Base-by-base conservation (phyloP, 192 early-diverging fungal species). In the Coemansia sp. region DNA sequence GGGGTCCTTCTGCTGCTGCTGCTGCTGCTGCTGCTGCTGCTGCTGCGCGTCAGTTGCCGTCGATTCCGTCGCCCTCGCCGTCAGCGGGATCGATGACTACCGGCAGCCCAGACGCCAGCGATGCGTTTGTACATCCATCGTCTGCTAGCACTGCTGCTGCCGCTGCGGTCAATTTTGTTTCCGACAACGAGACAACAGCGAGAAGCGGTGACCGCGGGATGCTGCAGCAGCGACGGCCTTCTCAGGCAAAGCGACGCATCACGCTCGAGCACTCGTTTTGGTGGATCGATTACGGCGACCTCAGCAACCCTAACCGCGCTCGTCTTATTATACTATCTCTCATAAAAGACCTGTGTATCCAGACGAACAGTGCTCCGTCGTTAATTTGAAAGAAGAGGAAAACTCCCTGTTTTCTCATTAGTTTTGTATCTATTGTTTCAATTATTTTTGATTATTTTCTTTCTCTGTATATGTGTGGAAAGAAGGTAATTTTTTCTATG, bases 281-380 rank as follows among this genome's bases (percentile, higher is more conserved):
- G 71, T 83, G 80, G 80, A 83, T 83, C 19, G 75, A 83, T 21
- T 83, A 83, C 21, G 75, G 72, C 45, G 80, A 83, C 50, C 39
- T 83, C 50, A 66, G 65, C 38, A 74, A 77, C 38, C 80, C 80
- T 5, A 71, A 68, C 15, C 58, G 41, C 15, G 80, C 80, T 4
- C 71, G 80, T 5, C 21, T 41, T 19, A 72, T 59, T 5, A 42
- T 83, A n/a, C 72, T 47, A 6, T 32, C 43, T 0, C 61, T 83
- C 12, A 61, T 53, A 11, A 53, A 53, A 53, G 23, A 53, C 19
- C 50, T 53, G 19, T 23, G 50, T 10, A 53, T 53, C 50, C 19
- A 53, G 32, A 32, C 32, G 19, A 53, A 53, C 50, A 42, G 7
- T 16, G 18, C 49, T 6, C 48, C 67, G 9, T 37, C 67, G 9